Base-by-base conservation (phyloP, 257 asterid species). In the Craterostigma plantagineum region DNA sequence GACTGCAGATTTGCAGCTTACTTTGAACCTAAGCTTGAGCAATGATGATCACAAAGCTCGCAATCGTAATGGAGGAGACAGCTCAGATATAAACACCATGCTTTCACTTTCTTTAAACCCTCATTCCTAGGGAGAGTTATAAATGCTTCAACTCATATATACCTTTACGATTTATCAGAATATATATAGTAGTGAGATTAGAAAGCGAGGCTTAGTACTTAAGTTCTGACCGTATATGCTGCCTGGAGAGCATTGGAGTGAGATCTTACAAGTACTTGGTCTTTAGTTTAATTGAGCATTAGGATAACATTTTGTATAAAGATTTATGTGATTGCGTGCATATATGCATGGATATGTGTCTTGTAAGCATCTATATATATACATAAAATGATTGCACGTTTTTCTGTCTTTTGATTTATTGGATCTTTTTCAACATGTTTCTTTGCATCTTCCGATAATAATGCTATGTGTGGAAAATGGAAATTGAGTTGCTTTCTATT, bases 231-330 rank as follows among this genome's bases (percentile, higher is more conserved):
- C 70, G 46, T 56, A 58, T 67, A 53, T 58, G 71, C 61, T 36
- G 40, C 11, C n/a, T 43, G 33, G 62, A 48, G n/a, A 54, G 81
- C 85, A 66, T 65, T 10, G 58, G 65, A 51, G 80, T 75, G 80
- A 79, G 77, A 79, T 72, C 77, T 75, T 64, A 43, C 18, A 62
- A 61, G 83, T 75, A 75, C 83, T 79, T 59, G 35, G 68, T 55
- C 53, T 50, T n/a, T 45, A 50, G 50, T 14, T 35, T 9, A 10
- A 35, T n/a, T 7, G 7, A 2, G 13, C 3, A 35, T 9, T 23
- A 23, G 30, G 6, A 23, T 23, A 23, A 23, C 30, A 23, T 23
- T 23, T 6, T 2, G 2, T 2, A 23, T 2, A 2, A 23, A 23
- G 30, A 23, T 23, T n/a, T 23, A 23, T 23, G 2, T 23, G 30